Percentiles rank a stretch among this genome's conserved stretches.
phyloP scores from a whole-genome alignment of 1,139 yeast genomes.

The Yamadazyma pseudoaaseri region DNA sequence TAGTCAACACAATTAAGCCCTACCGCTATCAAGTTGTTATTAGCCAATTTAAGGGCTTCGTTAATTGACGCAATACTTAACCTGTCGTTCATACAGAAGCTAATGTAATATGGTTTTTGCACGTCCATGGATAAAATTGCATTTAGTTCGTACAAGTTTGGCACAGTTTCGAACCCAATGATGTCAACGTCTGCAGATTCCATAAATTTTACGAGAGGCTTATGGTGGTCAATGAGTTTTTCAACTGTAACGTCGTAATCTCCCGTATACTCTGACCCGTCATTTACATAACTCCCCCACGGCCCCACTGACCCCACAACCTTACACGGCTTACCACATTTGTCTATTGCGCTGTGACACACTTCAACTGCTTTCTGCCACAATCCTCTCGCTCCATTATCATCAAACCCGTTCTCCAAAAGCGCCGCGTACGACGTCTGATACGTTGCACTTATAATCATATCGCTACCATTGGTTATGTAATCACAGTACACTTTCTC shows the following conservation, averaged over 20 bases:
- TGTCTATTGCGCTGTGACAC: not conserved
- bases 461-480: slow-evolving; percentile 53
- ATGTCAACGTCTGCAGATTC: slow-evolving; percentile 42
- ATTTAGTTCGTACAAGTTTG: slow-evolving; percentile 50
- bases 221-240: slow-evolving; percentile 46
- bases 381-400: slow-evolving; percentile 22
- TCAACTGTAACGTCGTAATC: slow-evolving; percentile 39
- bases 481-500: slow-evolving; percentile 50
- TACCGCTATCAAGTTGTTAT: slow-evolving; percentile 25
- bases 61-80: slow-evolving; percentile 20
- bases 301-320: slow-evolving; percentile 64
- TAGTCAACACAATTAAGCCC: slow-evolving; percentile 44
- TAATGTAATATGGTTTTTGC: slow-evolving; percentile 28
- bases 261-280: slow-evolving; percentile 72
- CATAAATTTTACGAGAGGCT: slow-evolving; percentile 43
- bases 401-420: slow-evolving; percentile 6
- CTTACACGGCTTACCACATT: slow-evolving; percentile 1
- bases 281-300: slow-evolving; percentile 62
- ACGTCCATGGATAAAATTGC: slow-evolving; percentile 20
- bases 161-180: slow-evolving; percentile 67
- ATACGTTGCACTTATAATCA: slow-evolving; percentile 60
- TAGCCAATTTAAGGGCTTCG: slow-evolving; percentile 6
- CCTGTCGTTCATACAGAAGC: slow-evolving; percentile 26
- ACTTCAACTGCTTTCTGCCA: slow-evolving; percentile 34
- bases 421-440: slow-evolving; percentile 50